Base-by-base conservation (phyloP, 179 eudicot genomes). In the Patellifolia procumbens region DNA sequence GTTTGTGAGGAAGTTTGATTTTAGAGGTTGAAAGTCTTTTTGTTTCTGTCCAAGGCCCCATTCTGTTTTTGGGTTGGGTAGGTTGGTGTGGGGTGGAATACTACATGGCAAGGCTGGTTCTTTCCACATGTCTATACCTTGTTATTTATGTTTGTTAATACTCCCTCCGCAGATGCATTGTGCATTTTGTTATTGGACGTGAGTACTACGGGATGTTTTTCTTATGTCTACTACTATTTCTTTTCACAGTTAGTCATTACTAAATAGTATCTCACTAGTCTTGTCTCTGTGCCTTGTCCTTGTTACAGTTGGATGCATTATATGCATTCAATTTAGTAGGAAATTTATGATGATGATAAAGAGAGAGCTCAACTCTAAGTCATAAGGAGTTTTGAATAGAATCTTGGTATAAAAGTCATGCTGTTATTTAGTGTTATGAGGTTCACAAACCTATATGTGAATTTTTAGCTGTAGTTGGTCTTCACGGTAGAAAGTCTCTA, bases 1-100 rank as follows among this genome's bases (percentile, higher is more conserved):
- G 59, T 77, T 32, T 53, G 17, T 0, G 31, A 4, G 22, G 49
- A 76, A 62, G 37, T 72, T 59, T 72, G 17, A 55, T 56, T 59
- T 66, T 73, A 42, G 65, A 35, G 26, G 67, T 52, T 46, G 66
- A 20, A 55, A 35, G 26, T 22, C 15, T 65, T 22, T 51, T 66
- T 24, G 17, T 72, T 13, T 29, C 3, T 43, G 9, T 5, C 39
- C 22, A 39, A 59, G 22, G 22, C 15, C 2, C 64, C n/a, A 17
- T 31, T 7, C n/a, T n/a, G n/a, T n/a, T 70, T 6, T 19, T 17
- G 24, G 43, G n/a, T 5, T 31, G 42, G 37, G 39, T n/a, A 26
- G 9, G 22, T 7, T 12, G 61, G 31, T 11, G 31, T 26, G 7
- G 24, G 59, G 32, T 56, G 31, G 61, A 16, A 56, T 31, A 61